Evolutionary conservation across 2,329 filamentous ascomycete species (phyloP), one percentile per base, ranked within the genome.

Genomic region (Lojkania enalia): DNA sequence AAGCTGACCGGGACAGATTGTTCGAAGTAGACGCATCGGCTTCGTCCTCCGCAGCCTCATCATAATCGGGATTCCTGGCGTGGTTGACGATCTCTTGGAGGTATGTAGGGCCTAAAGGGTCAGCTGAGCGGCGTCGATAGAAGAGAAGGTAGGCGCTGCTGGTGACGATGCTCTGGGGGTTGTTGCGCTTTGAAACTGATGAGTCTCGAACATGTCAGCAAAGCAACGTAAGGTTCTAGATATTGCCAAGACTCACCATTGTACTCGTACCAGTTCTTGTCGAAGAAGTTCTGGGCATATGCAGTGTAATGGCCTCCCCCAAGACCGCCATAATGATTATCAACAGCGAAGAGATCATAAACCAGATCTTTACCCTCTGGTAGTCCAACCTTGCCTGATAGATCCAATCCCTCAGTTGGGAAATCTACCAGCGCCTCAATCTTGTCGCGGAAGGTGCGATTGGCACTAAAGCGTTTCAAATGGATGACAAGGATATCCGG

Each of bases 281-380:
- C 90, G 49, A 88, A 78, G 70, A 96, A 96, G 68, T 96, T 97
- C 74, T 90, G 91, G 29, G 90, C 91, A 69, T 85, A 91, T 20
- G 94, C 94, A 15, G 91, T 97, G 73, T 99, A 99, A 70, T 99
- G 94, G 1, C 94, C 94, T 31, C 94, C 94, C 48, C 90, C 90
- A 27, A 99, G 81, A 20, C 90, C 90, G 49, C 94, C 94, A 66
- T 87, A 96, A 70, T 99, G 94, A 65, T 96, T 92, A 70, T 99
- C 94, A 1, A 99, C 90, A 12, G 87, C 94, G 64, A 99, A 94
- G 21, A 99, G 77, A 67, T 99, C 94, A 63, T 96, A 99, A 9
- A 91, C 77, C 63, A 94, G 82, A 48, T 85, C 78, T 71, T 95
- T 95, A 25, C 86, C 83, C 58, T 92, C 88, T 42, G 85, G 85